Conservation (phyloP, 768 basidiomycete genomes). For the Kwoniella dendrophila region DNA sequence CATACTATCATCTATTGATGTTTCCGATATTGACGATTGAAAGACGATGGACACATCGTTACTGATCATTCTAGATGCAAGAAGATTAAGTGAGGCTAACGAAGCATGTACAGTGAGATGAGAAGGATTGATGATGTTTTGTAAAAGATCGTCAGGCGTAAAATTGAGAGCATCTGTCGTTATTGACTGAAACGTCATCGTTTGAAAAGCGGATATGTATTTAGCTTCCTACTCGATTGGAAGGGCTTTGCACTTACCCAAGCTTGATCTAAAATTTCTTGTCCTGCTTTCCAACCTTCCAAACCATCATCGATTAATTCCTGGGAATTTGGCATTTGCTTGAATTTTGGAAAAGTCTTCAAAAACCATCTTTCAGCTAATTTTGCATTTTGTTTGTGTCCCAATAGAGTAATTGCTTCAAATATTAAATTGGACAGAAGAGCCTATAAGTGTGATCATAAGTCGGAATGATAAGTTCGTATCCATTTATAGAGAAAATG, state of each 20-base stretch:
- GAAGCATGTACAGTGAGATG: constrained; percentile 14
- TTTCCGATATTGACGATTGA: neutral
- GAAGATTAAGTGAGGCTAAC: constrained; percentile 24
- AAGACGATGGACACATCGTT: neutral
- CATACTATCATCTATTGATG: constrained; percentile 19
- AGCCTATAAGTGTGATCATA: constrained; percentile 17
- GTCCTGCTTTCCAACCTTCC: constrained; percentile 6
- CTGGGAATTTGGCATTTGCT: neutral
- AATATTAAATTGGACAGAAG: constrained; percentile 34
- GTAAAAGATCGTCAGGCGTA: neutral
- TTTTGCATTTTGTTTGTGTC: constrained; percentile 20
- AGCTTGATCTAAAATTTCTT: constrained; percentile 3
- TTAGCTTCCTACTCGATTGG: no score
- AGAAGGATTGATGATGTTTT: constrained; percentile 13
- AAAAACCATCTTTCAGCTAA: constrained; percentile 34
- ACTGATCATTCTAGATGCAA: constrained; percentile 1
- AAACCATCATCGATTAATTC: neutral
- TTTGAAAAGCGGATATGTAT: no score
- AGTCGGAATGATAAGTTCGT: neutral
- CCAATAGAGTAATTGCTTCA: constrained; percentile 23
- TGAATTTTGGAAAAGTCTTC: constrained; percentile 19
- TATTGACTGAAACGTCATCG: neutral
- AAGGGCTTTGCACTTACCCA: constrained; percentile 24
- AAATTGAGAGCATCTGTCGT: neutral
- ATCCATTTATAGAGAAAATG: neutral